Evolutionary conservation across 176 grass and related monocot species (phyloP).

Genomic region (Phyllostachys edulis): DNA sequence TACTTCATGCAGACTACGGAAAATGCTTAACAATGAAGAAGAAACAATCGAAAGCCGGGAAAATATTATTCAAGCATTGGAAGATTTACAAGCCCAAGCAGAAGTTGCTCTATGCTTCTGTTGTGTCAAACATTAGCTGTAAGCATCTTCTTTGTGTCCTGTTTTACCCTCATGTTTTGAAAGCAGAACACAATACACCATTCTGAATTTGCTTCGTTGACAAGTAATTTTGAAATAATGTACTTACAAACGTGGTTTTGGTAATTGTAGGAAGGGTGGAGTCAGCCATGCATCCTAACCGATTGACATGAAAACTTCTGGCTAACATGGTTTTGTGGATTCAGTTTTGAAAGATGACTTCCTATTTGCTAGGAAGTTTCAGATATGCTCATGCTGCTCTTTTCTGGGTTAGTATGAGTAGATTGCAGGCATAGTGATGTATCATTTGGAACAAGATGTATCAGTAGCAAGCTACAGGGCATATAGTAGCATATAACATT

Average conservation of each 20-base stretch:
- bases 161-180: not conserved
- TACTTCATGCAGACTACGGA: constrained; percentile 59
- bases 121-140: constrained; percentile 69
- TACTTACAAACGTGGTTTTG: not conserved
- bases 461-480: not conserved
- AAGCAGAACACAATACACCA: not conserved
- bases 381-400: constrained; percentile 1
- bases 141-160: not conserved
- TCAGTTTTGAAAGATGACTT: constrained; percentile 4
- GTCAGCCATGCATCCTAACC: constrained; percentile 19
- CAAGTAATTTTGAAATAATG: constrained; percentile 17
- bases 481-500: not conserved
- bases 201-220: constrained; percentile 24
- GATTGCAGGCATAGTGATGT: not conserved
- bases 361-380: not conserved
- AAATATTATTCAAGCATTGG: constrained; percentile 65
- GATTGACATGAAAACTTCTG: not conserved
- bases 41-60: constrained; percentile 44
- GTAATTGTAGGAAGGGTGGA: constrained; percentile 3
- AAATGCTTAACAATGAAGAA: constrained; percentile 59
- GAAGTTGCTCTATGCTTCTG: constrained; percentile 92
- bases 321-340: not conserved
- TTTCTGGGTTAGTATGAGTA: not conserved
- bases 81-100: constrained; percentile 83
- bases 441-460: not conserved